Evolutionary conservation across 257 asterid genomes (phyloP), one percentile per base, ranked within the genome.

Genomic region (Oldenlandia corymbosa): DNA sequence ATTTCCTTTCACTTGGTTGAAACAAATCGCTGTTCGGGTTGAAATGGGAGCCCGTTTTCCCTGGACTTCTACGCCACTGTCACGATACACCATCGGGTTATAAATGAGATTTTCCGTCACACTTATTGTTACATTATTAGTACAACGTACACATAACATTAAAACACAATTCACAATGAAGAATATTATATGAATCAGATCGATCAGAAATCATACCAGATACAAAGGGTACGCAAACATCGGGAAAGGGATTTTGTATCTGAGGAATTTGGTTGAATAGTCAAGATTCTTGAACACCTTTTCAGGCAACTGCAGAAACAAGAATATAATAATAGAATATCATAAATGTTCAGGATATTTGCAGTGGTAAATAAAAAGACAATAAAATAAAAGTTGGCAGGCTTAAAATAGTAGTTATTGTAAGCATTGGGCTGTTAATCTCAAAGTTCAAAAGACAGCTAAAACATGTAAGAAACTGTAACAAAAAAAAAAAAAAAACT

Each of bases 11-110:
- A 53, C 64, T 68, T 0, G 83, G 79, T 65, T 69, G 81, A 39
- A 91, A 91, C 80, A 91, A 69, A 30, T 68, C 78, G 39, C 98
- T 84, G 67, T 83, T 74, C 0, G 98, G 98, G 70, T 88, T 83
- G 77, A 84, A 91, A 69, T 91, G 98, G 17, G 98, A 91, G n/a
- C 98, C 98, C 26, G 57, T 80, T 70, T 91, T 91, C 9, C 98
- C 98, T 3, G 98, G 96, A 65, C 93, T 85, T 73, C 95, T 81
- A 11, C 70, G 73, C 85, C 94, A 80, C 97, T 90, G 82, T 16
- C 51, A 39, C 39, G 41, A 37, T 34, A 34, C 39, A 34, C 4
- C 39, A 34, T 9, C 4, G 9, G 39, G 9, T 34, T 34, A 9
- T n/a, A 34, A 3, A 34, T 34, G 39, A 9, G 4, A 3, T 34